A percentile compares a stretch with the other conserved stretches of the same genome.
Evolutionary conservation across 352 stramenopile species (phyloP).

Genomic region (Phytophthora kernoviae): DNA sequence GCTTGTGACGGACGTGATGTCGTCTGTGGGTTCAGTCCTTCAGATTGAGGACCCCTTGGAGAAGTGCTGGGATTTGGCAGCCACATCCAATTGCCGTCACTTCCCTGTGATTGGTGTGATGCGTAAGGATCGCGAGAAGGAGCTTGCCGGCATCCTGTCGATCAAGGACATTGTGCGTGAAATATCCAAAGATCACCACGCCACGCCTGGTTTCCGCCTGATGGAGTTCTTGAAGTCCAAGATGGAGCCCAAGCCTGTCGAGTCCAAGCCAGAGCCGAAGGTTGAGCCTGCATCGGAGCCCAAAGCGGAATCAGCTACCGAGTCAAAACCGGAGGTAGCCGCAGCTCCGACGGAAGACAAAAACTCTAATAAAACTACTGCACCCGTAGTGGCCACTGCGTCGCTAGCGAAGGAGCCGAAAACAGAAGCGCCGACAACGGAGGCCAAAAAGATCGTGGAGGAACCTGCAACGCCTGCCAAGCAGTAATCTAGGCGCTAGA

Average conservation of each 20-base stretch:
- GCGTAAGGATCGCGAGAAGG: conserved; percentile 78
- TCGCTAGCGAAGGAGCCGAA: conserved; percentile 10
- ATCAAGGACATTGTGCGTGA: conserved; percentile 89
- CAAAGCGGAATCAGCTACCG: conserved; percentile 12
- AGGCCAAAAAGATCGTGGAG: conserved; percentile 14
- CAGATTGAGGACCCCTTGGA: conserved; percentile 83
- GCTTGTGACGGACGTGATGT: conserved; percentile 63
- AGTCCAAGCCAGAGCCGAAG: conserved; percentile 26
- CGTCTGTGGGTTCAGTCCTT: conserved; percentile 55
- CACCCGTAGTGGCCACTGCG: conserved; percentile 5
- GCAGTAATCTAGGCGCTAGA: conserved; percentile 13
- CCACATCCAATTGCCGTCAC: conserved; percentile 75
- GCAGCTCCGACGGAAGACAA: conserved; percentile 10
- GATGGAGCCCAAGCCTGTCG: conserved; percentile 54
- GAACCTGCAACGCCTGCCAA: conserved; percentile 19
- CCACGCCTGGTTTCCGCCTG: conserved; percentile 73
- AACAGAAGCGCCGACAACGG: conserved; percentile 4
- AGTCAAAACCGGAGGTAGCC: conserved; percentile 20
- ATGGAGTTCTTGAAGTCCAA: conserved; percentile 89
- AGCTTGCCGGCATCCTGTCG: conserved; percentile 79
- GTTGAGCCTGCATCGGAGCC: conserved; percentile 13
- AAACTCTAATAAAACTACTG: conserved; percentile 18
- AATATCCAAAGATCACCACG: conserved; percentile 81
- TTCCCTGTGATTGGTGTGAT: conserved; percentile 81
- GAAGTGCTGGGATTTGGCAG: conserved; percentile 78